These are phyloP conservation scores for Linderina pennispora DNA, from an alignment of 192 early-diverging fungal genomes.

Conservation along the genomic window DNA sequence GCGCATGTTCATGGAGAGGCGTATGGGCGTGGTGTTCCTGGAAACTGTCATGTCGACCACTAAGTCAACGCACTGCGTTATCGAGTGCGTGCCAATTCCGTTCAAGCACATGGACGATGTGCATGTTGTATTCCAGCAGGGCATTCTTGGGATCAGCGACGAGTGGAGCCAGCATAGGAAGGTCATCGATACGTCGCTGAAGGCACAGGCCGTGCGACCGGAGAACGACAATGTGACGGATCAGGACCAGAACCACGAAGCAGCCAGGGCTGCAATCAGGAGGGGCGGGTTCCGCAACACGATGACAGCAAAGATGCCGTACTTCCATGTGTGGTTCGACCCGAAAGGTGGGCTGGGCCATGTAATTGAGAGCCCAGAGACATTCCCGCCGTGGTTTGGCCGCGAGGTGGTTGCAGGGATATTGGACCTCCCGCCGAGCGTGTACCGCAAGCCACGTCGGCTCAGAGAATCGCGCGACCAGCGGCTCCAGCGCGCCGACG, in stretches of 20 bases:
- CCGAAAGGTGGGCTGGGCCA: constrained; percentile 86
- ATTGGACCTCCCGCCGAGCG: constrained; percentile 69
- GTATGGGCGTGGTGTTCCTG: constrained; percentile 74
- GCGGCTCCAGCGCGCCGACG: constrained; percentile 42
- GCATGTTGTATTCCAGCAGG: constrained; percentile 87
- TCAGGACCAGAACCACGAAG: constrained; percentile 25
- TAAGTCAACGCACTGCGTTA: constrained; percentile 69
- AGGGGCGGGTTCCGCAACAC: constrained; percentile 64
- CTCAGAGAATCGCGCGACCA: constrained; percentile 47
- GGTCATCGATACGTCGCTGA: constrained; percentile 67
- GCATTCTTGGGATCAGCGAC: constrained; percentile 63
- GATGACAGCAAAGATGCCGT: constrained; percentile 78
- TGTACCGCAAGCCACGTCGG: constrained; percentile 63
- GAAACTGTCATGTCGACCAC: constrained; percentile 80
- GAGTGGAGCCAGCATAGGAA: constrained; percentile 90
- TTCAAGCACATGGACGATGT: constrained; percentile 65
- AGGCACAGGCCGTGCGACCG: constrained; percentile 11
- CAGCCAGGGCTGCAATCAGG: constrained; percentile 13
- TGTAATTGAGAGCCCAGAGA: constrained; percentile 85
- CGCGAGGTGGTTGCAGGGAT: constrained; percentile 79
- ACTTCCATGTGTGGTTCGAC: constrained; percentile 97
- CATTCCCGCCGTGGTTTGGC: constrained; percentile 84
- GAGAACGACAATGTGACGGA: constrained; percentile 16
- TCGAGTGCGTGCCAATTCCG: constrained; percentile 92
- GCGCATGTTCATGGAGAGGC: constrained; percentile 71